Percentiles rank a stretch among this genome's conserved stretches.
Conservation (phyloP, 192 early-diverging fungal species). For the Coemansia reversa region DNA sequence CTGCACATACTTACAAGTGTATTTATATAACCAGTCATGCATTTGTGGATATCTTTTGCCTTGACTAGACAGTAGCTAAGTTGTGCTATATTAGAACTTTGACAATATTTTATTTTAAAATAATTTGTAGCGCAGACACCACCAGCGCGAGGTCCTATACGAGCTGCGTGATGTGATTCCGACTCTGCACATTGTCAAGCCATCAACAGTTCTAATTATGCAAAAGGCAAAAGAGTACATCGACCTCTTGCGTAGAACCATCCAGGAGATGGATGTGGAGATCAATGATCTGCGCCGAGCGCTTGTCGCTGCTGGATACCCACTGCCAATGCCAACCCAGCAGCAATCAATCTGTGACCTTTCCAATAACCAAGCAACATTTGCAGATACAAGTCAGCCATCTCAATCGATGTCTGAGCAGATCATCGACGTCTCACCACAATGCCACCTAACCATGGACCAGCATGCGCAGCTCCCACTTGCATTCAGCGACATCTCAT, state of each 20-base stretch:
- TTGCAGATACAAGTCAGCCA: constrained; percentile 29
- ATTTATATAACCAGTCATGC: neutral
- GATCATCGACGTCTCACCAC: constrained; percentile 22
- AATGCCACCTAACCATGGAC: constrained; percentile 29
- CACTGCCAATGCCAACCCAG: constrained; percentile 45
- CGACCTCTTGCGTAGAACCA: constrained; percentile 44
- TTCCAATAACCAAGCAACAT: constrained; percentile 18
- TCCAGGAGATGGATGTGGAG: constrained; percentile 53
- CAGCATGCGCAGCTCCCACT: constrained; percentile 33
- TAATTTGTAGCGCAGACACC: constrained; percentile 47
- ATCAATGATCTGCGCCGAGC: constrained; percentile 52
- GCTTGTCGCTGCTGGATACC: constrained; percentile 51
- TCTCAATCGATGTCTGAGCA: constrained; percentile 36
- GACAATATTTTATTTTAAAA: neutral
- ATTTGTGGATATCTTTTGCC: neutral
- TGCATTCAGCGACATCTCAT: constrained; percentile 30
- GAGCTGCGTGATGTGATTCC: constrained; percentile 56
- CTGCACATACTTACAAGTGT: neutral
- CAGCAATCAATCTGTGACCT: constrained; percentile 37
- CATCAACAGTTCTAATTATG: constrained; percentile 57
- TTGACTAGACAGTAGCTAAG: neutral
- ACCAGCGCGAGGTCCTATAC: constrained; percentile 55
- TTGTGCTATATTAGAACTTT: neutral
- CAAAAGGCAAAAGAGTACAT: constrained; percentile 58
- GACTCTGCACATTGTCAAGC: constrained; percentile 48